Conservation (phyloP, 2,329 filamentous ascomycete genomes). For the Pyricularia grisea region DNA sequence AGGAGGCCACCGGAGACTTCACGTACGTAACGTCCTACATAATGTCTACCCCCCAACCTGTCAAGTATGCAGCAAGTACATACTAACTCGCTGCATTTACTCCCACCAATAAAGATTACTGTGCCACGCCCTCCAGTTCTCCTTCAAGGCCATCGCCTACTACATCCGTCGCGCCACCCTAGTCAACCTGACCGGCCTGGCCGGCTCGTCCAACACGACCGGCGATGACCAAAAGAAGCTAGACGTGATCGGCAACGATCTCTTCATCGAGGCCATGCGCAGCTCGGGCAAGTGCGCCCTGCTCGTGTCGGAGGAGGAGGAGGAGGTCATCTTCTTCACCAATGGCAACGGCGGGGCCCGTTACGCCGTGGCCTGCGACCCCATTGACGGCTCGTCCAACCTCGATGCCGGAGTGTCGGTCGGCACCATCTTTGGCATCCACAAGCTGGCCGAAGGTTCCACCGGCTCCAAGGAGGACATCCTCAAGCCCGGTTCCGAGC, state of each 20-base stretch:
- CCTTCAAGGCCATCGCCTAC: conserved; percentile 99
- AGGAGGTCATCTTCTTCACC: conserved; percentile 76
- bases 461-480: conserved; percentile 75
- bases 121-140: conserved; percentile 96
- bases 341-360: conserved; percentile 37
- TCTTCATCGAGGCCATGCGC: conserved; percentile 93
- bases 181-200: conserved; percentile 91
- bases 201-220: conserved; percentile 88
- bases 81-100: conserved; percentile 5
- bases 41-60: neutral
- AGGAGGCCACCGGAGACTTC: conserved; percentile 95
- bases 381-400: conserved; percentile 96
- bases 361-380: conserved; percentile 94
- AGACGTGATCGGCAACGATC: conserved; percentile 95
- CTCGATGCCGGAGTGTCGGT: conserved; percentile 95
- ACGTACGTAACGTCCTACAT: conserved; percentile 52
- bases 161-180: conserved; percentile 95
- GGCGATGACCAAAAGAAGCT: conserved; percentile 99
- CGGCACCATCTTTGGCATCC: conserved; percentile 92
- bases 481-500: conserved; percentile 78
- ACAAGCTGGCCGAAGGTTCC: conserved; percentile 74
- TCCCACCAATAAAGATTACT: conserved; percentile 54
- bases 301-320: conserved; percentile 96
- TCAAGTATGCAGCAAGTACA: conserved; percentile 8
- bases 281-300: conserved; percentile 85